Base-by-base conservation (phyloP, 306 rosid species). In the Cucumis sativus region DNA sequence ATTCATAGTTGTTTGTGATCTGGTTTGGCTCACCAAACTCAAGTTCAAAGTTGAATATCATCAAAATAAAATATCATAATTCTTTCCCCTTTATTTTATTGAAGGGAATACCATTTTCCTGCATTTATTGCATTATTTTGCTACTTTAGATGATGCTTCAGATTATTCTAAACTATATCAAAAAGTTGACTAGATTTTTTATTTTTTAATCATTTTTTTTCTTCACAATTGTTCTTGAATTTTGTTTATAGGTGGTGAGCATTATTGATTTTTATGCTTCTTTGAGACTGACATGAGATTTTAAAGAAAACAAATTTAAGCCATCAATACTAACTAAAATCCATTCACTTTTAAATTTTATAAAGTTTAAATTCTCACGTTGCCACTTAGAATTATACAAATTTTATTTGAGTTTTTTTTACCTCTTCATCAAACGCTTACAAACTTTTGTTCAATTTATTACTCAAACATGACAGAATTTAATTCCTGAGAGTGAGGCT, bases 131-230 rank as follows among this genome's bases (percentile, higher is more conserved):
- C 60, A 71, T 15, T 71, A 71, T 25, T 71, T 71, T 51, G 4
- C 76, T 25, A 51, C 76, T 71, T 71, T 71, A 49, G 25, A 71
- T 49, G 60, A 71, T 71, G 76, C 76, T 51, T 15, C 7, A 49
- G 15, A 71, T 71, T 71, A 71, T 71, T 71, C 60, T 25, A 71
- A 71, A 41, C 61, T 28, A 49, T 25, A 49, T 5, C 43, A 23
- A 49, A 49, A 49, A 49, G 76, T 71, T 71, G 76, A 71, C 76
- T 15, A 6, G 0, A 49, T 15, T 71, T 49, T 25, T 8, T 20
- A 41, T 10, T 67, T 18, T 68, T 33, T 33, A 33, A n/a, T 21
- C 0, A 25, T 8, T 13, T 25, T 7, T 7, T 20, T 65, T 15
- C 7, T 71, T 14, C 4, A 0, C 4, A 71, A 71, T 20, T 4